phyloP scores from a whole-genome alignment of 345 rosid genomes.

The Citrus sp. region DNA sequence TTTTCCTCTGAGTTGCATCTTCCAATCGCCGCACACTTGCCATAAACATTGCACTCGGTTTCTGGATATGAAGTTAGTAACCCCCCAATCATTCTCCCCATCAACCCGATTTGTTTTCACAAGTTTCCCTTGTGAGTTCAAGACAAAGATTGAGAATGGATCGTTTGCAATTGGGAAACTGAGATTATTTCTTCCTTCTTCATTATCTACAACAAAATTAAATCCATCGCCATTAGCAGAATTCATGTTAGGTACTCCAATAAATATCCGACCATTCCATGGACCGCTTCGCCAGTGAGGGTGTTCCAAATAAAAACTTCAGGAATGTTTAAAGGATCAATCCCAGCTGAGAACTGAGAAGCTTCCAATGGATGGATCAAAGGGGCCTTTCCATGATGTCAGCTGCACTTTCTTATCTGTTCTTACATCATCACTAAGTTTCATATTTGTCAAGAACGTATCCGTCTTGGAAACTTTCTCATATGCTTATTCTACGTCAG shows the following conservation, averaged over 20 bases:
- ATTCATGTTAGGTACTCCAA: constrained; percentile 9
- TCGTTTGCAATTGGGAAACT: neutral
- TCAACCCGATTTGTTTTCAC: constrained; percentile 14
- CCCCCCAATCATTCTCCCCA: constrained; percentile 13
- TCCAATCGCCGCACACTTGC: constrained; percentile 48
- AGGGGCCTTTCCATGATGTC: constrained; percentile 43
- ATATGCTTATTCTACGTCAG: constrained; percentile 14
- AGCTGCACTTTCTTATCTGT: constrained; percentile 30
- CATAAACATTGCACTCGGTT: constrained; percentile 39
- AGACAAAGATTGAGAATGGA: neutral
- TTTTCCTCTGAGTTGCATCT: constrained; percentile 16
- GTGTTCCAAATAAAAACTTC: constrained; percentile 45
- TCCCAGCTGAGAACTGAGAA: constrained; percentile 43
- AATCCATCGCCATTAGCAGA: constrained; percentile 30
- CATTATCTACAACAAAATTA: constrained; percentile 10
- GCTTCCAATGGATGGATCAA: constrained; percentile 57
- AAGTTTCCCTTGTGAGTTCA: constrained; percentile 38
- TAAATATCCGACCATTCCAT: constrained; percentile 30
- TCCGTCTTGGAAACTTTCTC: constrained; percentile 60
- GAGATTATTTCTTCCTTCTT: constrained; percentile 20
- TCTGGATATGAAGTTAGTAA: neutral
- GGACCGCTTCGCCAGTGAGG: constrained; percentile 35
- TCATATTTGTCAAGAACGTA: constrained; percentile 37
- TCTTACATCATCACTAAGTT: constrained; percentile 15
- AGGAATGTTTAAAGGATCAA: constrained; percentile 24